Percentiles rank a stretch among this genome's conserved stretches.
These are phyloP conservation scores for Kalmusia sp. DNA, from an alignment of 2,329 filamentous ascomycete species.

Conservation along the genomic window DNA sequence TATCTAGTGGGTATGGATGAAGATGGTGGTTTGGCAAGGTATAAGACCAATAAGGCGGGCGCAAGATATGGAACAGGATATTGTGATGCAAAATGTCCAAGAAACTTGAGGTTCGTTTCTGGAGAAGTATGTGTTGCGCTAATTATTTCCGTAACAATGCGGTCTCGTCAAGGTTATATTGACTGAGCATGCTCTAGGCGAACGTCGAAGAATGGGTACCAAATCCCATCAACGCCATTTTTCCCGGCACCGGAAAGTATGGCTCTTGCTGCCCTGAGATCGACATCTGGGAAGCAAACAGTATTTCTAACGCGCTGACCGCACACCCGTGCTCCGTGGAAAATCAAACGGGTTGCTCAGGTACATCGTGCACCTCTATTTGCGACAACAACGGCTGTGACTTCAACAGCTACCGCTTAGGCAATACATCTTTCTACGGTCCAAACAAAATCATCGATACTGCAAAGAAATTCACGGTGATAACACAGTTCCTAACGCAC, in stretches of 20 bases:
- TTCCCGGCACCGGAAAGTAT: constrained; percentile 25
- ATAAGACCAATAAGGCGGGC: neutral
- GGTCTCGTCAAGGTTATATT: neutral
- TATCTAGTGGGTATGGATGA: constrained; percentile 61
- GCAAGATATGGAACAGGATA: constrained; percentile 56
- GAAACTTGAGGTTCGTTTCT: neutral
- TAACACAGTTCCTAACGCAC: constrained; percentile 52
- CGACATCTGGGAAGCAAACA: constrained; percentile 73
- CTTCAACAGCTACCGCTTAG: constrained; percentile 61
- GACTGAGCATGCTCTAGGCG: neutral
- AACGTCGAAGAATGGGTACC: neutral
- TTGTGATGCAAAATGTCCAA: neutral
- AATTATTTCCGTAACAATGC: too few species aligned
- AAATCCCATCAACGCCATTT: neutral
- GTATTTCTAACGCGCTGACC: constrained; percentile 65
- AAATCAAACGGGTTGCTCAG: constrained; percentile 58
- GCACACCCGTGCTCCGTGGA: constrained; percentile 64
- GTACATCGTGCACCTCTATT: constrained; percentile 34
- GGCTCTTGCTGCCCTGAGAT: constrained; percentile 71
- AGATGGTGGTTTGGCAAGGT: constrained; percentile 49
- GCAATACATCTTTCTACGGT: constrained; percentile 67
- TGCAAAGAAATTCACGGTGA: constrained; percentile 47
- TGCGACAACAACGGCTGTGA: constrained; percentile 16
- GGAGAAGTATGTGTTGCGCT: neutral
- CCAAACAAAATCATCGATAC: constrained; percentile 52